Conservation (phyloP, 768 basidiomycete species). For the Tylopilus cervinicoccineus region DNA sequence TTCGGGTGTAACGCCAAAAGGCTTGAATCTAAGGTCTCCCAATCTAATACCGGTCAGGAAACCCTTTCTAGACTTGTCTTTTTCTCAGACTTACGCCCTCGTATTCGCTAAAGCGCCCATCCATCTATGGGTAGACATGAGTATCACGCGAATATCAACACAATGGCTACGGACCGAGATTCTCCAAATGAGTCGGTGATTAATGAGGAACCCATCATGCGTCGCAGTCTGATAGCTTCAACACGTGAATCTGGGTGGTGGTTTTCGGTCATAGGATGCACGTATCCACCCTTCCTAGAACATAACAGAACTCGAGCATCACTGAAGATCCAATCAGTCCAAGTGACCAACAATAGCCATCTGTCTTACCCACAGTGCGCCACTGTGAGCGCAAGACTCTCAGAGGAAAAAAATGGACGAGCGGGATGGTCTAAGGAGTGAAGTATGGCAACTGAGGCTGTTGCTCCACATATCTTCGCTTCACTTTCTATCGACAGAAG, state of each 20-base stretch:
- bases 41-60: slow-evolving; percentile 44
- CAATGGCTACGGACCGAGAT: slow-evolving; percentile 51
- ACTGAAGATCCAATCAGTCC: slow-evolving; percentile 37
- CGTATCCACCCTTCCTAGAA: slow-evolving; percentile 64
- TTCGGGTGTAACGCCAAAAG: slow-evolving; percentile 88
- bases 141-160: background rate
- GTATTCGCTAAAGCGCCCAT: slow-evolving; percentile 95
- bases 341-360: background rate
- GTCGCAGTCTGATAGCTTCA: slow-evolving; percentile 79
- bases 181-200: slow-evolving; percentile 96
- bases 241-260: slow-evolving; percentile 93
- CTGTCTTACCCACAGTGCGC: slow-evolving; percentile 83
- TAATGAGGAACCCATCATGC: slow-evolving; percentile 86
- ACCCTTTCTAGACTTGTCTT: background rate
- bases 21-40: slow-evolving; percentile 87
- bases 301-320: slow-evolving; percentile 89
- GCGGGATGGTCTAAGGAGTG: slow-evolving; percentile 83
- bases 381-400: slow-evolving; percentile 74
- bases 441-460: slow-evolving; percentile 86
- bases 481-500: slow-evolving; percentile 63
- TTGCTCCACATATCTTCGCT: slow-evolving; percentile 80
- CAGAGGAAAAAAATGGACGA: slow-evolving; percentile 78
- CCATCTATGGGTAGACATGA: slow-evolving; percentile 52
- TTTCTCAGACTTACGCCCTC: slow-evolving; percentile 55
- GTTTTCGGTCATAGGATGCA: slow-evolving; percentile 85